Evolutionary conservation across 495 filamentous ascomycete genomes (phyloP), one percentile per base, ranked within the genome.

Genomic region (Xylaria venustula): DNA sequence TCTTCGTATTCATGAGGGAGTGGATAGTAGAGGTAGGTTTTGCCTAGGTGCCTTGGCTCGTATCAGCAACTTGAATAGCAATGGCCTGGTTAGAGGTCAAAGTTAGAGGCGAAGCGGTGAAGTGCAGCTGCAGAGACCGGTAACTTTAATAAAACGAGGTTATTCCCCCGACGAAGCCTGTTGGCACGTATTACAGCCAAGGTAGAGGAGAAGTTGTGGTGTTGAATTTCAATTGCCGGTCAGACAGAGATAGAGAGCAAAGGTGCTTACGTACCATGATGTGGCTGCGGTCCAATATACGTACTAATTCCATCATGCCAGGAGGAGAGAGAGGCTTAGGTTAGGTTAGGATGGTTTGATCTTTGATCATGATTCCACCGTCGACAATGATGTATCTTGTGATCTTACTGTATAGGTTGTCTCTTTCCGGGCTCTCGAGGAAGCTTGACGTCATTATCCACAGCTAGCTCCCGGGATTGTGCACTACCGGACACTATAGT

Each of bases 381-480:
- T 44, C 37, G 12, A 15, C 17, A 20, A 36, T n/a, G 3, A 34
- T 2, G 41, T 34, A 5, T 34, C 30, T 34, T n/a, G n/a, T n/a
- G n/a, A n/a, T n/a, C n/a, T n/a, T n/a, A n/a, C n/a, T n/a, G n/a
- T n/a, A n/a, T 37, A 19, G n/a, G 44, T 15, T 34, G 17, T 23
- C 53, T 55, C 41, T 46, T 32, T 55, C 37, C 25, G 53, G 53
- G 19, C 26, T 7, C 51, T 54, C 26, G 20, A 48, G 32, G 7
- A 6, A 17, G 5, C 17, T 20, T 58, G 54, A 58, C 44, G 54
- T 58, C 54, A 58, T 58, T 26, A 20, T 44, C 20, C 9, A 55
- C 25, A 17, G 50, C 34, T 15, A 40, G 3, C 37, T 12, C 6
- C 3, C 37, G 37, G 37, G 37, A 15, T 40, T 8, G 7, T 40